Evolutionary conservation across 192 early-diverging fungal species (phyloP), one percentile per base, ranked within the genome.

Genomic region (Podila clonocystis): DNA sequence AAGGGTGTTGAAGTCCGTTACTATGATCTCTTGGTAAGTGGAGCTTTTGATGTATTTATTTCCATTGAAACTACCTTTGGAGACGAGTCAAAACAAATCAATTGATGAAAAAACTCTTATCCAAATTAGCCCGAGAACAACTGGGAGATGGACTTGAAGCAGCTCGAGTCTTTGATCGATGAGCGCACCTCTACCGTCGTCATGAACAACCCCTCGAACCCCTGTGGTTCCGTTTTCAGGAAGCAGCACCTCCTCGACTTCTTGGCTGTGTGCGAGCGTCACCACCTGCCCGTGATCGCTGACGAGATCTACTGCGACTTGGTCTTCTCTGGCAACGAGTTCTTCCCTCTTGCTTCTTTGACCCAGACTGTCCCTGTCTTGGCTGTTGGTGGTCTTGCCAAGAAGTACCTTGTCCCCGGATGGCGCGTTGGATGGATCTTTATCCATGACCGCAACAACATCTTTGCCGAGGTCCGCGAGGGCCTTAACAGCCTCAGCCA

Each of bases 241-340:
- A 85, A 88, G 30, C 72, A 88, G 28, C 95, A 96, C 62, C 85
- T 97, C 45, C 70, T 87, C 24, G 92, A 87, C 36, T 92, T 95
- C 52, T 76, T 96, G 55, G 78, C 73, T 5, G 85, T 97, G 8
- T 93, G 92, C 48, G 92, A 94, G 65, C 87, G 84, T 55, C 88
- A 94, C 82, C 87, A 90, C 72, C 74, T 97, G 31, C 95, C 95
- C 52, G 85, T 97, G 17, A 95, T 97, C 62, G 85, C 94, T 9
- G 96, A 96, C 62, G 96, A 97, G 76, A 97, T 97, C 64, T 97
- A 97, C 72, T 94, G 92, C 61, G 95, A 95, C 78, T 91, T 97
- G 80, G 94, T 94, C 60, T 97, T 96, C 74, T 70, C 75, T 11
- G 82, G 74, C 8, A 82, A 82, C 50, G 79, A 73, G 22, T 94